phyloP scores from a whole-genome alignment of 441 rosid species.

The Francoa sonchifolia region DNA sequence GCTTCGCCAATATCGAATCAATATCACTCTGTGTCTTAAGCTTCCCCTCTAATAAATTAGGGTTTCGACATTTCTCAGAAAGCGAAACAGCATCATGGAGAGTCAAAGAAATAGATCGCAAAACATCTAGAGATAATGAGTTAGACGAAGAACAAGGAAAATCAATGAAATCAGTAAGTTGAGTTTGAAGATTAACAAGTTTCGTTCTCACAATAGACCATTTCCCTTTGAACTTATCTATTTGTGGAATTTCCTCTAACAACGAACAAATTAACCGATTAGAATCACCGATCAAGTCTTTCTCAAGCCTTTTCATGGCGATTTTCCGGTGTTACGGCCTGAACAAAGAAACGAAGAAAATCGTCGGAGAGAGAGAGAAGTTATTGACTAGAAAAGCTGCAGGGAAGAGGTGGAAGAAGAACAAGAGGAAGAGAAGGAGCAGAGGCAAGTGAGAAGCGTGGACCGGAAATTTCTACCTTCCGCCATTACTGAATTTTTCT shows the following conservation, averaged over 20 bases:
- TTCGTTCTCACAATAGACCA: constrained; percentile 59
- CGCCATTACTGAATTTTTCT: too few species aligned
- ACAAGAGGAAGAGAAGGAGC: too few species aligned
- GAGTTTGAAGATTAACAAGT: constrained; percentile 42
- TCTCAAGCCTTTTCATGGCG: constrained; percentile 51
- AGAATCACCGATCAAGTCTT: constrained; percentile 24
- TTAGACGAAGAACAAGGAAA: constrained; percentile 30
- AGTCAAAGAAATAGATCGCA: constrained; percentile 32
- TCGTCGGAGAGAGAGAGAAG: too few species aligned
- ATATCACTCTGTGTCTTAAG: constrained; percentile 81
- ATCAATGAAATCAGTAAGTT: constrained; percentile 52
- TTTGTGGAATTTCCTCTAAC: constrained; percentile 25
- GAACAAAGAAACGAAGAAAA: too few species aligned
- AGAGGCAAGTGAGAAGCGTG: too few species aligned
- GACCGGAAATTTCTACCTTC: too few species aligned
- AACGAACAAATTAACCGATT: constrained; percentile 26
- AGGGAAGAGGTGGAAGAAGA: too few species aligned
- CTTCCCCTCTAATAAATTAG: constrained; percentile 52
- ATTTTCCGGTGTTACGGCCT: too few species aligned
- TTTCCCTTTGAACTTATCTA: constrained; percentile 50
- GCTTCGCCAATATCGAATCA: constrained; percentile 51
- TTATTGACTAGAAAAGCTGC: too few species aligned
- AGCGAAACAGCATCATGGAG: constrained; percentile 36
- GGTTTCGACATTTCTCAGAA: constrained; percentile 33
- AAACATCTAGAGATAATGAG: constrained; percentile 45